Conservation (phyloP, 352 stramenopile species). For the Lagenidium sp. region DNA sequence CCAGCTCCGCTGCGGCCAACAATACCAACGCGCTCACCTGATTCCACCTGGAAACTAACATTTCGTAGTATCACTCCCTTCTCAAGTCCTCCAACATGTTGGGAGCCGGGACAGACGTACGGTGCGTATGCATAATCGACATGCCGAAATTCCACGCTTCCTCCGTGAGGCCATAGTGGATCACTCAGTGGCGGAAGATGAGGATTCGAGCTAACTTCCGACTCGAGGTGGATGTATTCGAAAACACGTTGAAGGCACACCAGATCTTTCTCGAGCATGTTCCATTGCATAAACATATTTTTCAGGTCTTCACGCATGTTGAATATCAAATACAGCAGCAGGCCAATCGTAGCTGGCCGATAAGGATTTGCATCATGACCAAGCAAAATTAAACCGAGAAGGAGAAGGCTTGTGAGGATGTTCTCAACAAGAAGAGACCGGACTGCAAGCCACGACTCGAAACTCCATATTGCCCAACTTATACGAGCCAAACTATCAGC, state of each 20-base stretch:
- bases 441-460: conserved; percentile 22
- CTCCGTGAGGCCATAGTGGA: conserved; percentile 12
- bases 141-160: conserved; percentile 9
- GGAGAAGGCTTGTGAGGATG: conserved; percentile 13
- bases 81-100: too few species aligned
- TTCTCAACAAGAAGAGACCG: conserved; percentile 24
- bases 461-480: conserved; percentile 22
- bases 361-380: conserved; percentile 11
- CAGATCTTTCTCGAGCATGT: conserved; percentile 13
- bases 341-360: conserved; percentile 15
- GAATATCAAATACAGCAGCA: conserved; percentile 12
- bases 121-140: conserved; percentile 14
- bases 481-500: conserved; percentile 11
- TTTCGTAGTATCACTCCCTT: conserved; percentile 9
- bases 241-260: conserved; percentile 18
- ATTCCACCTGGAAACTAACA: conserved; percentile 31
- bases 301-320: conserved; percentile 16
- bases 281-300: conserved; percentile 15
- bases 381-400: conserved; percentile 13
- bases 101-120: conserved; percentile 3
- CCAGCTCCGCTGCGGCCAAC: conserved; percentile 79
- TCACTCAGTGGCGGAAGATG: conserved; percentile 13
- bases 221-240: conserved; percentile 17
- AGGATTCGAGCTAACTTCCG: conserved; percentile 12
- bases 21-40: conserved; percentile 54